Conservation (phyloP, 2,329 filamentous ascomycete species). For the Cryphonectria naterciae region DNA sequence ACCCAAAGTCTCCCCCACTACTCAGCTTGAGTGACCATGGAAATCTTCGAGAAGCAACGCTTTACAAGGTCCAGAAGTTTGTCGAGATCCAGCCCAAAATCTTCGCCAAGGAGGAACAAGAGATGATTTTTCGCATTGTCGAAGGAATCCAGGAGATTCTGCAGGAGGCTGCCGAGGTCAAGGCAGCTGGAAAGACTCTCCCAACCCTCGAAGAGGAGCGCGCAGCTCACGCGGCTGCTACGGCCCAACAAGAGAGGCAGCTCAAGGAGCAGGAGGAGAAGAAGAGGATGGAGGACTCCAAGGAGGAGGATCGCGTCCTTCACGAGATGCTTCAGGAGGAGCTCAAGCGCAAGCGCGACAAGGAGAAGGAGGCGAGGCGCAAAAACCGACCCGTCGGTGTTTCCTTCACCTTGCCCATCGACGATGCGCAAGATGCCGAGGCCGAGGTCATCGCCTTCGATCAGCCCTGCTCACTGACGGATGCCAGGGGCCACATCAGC, state of each 20-base stretch:
- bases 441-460: slow-evolving; percentile 62
- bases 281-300: slow-evolving; percentile 58
- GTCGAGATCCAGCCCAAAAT: slow-evolving; percentile 62
- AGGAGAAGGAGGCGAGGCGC: slow-evolving; percentile 65
- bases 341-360: slow-evolving; percentile 67
- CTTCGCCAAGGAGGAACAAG: slow-evolving; percentile 56
- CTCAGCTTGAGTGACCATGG: slow-evolving; percentile 68
- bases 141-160: slow-evolving; percentile 74
- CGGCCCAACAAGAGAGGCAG: slow-evolving; percentile 63
- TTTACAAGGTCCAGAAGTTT: slow-evolving; percentile 69
- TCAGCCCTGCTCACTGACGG: slow-evolving; percentile 65
- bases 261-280: slow-evolving; percentile 57
- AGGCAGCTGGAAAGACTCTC: slow-evolving; percentile 73
- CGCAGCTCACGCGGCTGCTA: slow-evolving; percentile 76
- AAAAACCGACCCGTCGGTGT: slow-evolving; percentile 50
- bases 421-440: slow-evolving; percentile 39
- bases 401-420: slow-evolving; percentile 25
- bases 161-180: slow-evolving; percentile 81
- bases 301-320: slow-evolving; percentile 72
- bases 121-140: slow-evolving; percentile 69
- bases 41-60: slow-evolving; percentile 70
- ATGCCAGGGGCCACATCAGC: slow-evolving; percentile 65
- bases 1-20: slow-evolving; percentile 81
- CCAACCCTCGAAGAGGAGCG: slow-evolving; percentile 90
- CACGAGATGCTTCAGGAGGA: slow-evolving; percentile 75